A percentile compares a stretch with the other conserved stretches of the same genome.
These are phyloP conservation scores for Colletotrichum liaoningense DNA, from an alignment of 2,329 filamentous ascomycete genomes.

Conservation along the genomic window DNA sequence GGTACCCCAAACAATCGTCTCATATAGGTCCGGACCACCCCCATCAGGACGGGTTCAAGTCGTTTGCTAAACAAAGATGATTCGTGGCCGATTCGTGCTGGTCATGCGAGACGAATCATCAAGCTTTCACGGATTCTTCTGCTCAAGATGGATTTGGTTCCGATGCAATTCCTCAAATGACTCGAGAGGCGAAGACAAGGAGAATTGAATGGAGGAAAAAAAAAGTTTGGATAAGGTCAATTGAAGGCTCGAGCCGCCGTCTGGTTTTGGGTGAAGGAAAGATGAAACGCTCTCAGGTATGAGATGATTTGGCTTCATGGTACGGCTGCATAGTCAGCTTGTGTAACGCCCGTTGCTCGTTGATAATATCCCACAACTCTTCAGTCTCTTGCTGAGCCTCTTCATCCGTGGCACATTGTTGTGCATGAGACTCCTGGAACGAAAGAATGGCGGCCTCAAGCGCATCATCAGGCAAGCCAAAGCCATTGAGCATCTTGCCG, in stretches of 20 bases:
- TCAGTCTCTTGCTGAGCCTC: conserved; percentile 46
- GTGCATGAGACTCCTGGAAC: conserved; percentile 49
- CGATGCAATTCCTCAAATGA: conserved; percentile 13
- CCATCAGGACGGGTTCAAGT: not conserved
- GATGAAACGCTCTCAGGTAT: conserved; percentile 30
- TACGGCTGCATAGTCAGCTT: conserved; percentile 45
- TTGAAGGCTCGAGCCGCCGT: conserved; percentile 34
- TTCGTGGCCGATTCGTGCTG: conserved; percentile 21
- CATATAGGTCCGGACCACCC: not conserved
- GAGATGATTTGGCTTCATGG: conserved; percentile 41
- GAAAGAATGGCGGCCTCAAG: conserved; percentile 63
- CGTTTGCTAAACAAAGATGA: conserved; percentile 12
- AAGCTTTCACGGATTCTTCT: conserved; percentile 5
- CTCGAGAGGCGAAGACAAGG: conserved; percentile 4
- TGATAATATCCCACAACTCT: conserved; percentile 53
- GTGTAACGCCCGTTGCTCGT: conserved; percentile 49
- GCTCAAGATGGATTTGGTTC: conserved; percentile 20
- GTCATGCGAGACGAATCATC: conserved; percentile 24
- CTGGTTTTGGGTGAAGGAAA: conserved; percentile 14
- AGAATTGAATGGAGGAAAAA: conserved; percentile 4
- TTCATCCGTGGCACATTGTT: conserved; percentile 39
- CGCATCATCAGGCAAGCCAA: conserved; percentile 59
- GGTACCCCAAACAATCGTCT: conserved; percentile 1
- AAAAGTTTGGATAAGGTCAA: conserved; percentile 35
- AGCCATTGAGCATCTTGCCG: conserved; percentile 55